These are phyloP conservation scores for Venustampulla echinocandica DNA, from an alignment of 495 filamentous ascomycete genomes.

Conservation along the genomic window DNA sequence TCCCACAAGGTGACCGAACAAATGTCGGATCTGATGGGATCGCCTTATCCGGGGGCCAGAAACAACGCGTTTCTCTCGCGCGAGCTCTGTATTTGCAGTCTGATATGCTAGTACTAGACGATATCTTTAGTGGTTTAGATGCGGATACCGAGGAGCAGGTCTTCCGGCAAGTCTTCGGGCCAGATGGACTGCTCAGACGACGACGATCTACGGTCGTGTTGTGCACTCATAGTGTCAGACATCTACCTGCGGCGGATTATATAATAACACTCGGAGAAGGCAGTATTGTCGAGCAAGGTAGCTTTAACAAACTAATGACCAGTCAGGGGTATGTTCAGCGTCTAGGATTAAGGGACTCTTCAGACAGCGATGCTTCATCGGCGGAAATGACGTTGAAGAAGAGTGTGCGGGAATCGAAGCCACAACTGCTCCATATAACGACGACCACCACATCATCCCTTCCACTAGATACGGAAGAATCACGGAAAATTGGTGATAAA, in stretches of 20 bases:
- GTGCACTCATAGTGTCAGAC: constrained; percentile 23
- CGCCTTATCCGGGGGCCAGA: constrained; percentile 52
- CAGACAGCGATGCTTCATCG: neutral
- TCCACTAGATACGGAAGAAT: constrained; percentile 11
- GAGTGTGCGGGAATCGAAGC: neutral
- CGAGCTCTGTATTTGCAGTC: constrained; percentile 49
- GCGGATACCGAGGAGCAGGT: constrained; percentile 50
- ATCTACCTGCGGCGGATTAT: constrained; percentile 35
- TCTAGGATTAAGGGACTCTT: neutral
- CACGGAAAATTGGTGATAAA: constrained; percentile 39
- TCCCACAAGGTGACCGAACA: constrained; percentile 49
- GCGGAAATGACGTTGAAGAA: neutral
- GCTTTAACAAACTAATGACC: constrained; percentile 27
- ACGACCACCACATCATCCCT: neutral
- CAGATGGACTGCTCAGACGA: constrained; percentile 2
- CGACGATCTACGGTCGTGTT: constrained; percentile 11
- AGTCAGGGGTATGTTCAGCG: constrained; percentile 26
- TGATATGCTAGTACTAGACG: constrained; percentile 48
- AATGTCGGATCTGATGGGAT: constrained; percentile 55
- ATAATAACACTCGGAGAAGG: constrained; percentile 37
- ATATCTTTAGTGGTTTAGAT: constrained; percentile 55
- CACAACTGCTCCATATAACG: neutral
- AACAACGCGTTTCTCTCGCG: constrained; percentile 54
- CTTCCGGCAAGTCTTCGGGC: constrained; percentile 42
- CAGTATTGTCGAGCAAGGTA: constrained; percentile 35